Base-by-base conservation (phyloP, 208 protist genomes). In the Acanthamoeba castellanii region DNA sequence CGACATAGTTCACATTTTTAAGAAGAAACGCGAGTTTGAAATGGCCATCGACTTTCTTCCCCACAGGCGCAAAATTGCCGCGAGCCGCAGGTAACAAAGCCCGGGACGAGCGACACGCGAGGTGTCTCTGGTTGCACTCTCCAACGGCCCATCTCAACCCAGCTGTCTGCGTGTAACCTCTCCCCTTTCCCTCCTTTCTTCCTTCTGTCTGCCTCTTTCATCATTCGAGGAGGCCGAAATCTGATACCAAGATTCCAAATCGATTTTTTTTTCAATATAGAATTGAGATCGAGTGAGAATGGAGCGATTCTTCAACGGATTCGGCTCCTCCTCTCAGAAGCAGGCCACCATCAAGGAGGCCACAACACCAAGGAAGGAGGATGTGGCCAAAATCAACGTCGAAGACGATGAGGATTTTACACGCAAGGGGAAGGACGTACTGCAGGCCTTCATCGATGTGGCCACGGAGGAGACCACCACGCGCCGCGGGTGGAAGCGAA, bases 271-370 rank as follows among this genome's bases (percentile, higher is more conserved):
- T 52, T 18, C 50, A 18, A 55, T 55, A 20, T 55, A 9, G 13
- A 18, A 27, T 45, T 42, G 30, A 74, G 32, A 74, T 30, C 30
- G 42, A 47, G 72, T 32, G 72, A 25, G 42, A 81, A 81, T 81
- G 72, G 42, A 81, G 20, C n/a, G 72, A 81, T 81, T 81, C 30
- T 81, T 81, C 72, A 81, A 81, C 27, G 72, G 72, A 81, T 81
- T 81, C 72, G 30, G 30, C 25, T 64, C 57, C 57, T 57, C 52
- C 52, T 64, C 57, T 2, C 57, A 64, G 20, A 64, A 27, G 57
- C 57, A 20, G 14, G 20, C 57, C 57, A 64, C 6, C 20, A 64
- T 13, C 57, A 64, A 64, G 57, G 57, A 64, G 20, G 57, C 57
- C 20, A 64, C 6, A 27, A 64, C 37, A 42, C 37, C 37, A 42